Conservation (phyloP, 108 stramenopile species). For the Nitzschia palea region DNA sequence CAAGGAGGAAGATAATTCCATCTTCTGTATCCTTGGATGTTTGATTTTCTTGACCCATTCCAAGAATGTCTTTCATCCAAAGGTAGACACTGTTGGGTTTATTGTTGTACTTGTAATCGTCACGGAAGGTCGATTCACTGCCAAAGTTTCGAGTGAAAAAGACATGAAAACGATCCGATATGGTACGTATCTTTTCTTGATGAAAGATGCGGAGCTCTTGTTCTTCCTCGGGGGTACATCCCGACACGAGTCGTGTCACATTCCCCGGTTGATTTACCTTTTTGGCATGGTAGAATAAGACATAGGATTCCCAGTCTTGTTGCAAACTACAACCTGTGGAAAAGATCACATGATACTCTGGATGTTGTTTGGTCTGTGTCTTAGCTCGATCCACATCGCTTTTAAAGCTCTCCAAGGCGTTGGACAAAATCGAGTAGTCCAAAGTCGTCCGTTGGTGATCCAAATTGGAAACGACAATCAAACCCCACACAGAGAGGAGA, state of each 20-base stretch:
- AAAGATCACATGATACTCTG: conserved; percentile 66
- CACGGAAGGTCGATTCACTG: not conserved
- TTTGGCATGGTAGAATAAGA: conserved; percentile 64
- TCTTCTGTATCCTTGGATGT: conserved; percentile 27
- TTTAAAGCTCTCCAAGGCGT: not conserved
- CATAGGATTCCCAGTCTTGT: conserved; percentile 92
- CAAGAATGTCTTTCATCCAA: conserved; percentile 61
- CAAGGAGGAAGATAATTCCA: conserved; percentile 86
- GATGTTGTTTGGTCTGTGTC: too few relatives aligned
- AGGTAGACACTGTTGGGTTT: conserved; percentile 81
- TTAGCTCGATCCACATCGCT: too few relatives aligned
- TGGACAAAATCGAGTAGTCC: too few relatives aligned
- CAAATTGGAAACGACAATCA: too few relatives aligned
- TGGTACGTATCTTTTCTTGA: conserved; percentile 36
- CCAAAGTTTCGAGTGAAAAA: conserved; percentile 86
- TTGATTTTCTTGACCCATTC: conserved; percentile 34
- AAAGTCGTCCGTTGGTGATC: too few relatives aligned
- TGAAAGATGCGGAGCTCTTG: conserved; percentile 16
- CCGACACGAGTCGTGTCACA: conserved; percentile 89
- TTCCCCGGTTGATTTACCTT: conserved; percentile 75
- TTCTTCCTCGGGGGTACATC: conserved; percentile 32
- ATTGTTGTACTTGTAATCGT: conserved; percentile 86
- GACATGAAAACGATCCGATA: conserved; percentile 46
- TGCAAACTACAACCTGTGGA: conserved; percentile 82
- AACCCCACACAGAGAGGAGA: too few relatives aligned